Conservation (phyloP, 2,329 filamentous ascomycete genomes). For the Arthrinium puccinioides region DNA sequence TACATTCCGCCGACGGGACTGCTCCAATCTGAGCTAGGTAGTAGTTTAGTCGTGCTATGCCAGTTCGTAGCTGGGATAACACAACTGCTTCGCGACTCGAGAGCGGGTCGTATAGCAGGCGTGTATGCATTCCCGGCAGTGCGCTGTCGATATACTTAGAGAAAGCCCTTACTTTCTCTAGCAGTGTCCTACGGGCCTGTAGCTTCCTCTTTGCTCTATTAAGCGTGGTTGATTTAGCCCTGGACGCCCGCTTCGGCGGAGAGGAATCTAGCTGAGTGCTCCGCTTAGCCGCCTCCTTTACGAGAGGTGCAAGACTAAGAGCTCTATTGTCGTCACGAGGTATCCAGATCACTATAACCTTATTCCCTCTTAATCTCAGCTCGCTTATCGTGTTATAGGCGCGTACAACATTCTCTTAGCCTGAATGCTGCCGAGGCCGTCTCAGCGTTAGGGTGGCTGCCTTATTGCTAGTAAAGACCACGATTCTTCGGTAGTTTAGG, state of each 20-base stretch:
- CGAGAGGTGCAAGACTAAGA: background rate
- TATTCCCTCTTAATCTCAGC: constrained; percentile 2
- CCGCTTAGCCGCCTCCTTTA: constrained; percentile 1
- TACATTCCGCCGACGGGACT: background rate
- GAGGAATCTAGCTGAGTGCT: background rate
- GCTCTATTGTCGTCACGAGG: background rate
- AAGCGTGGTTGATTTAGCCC: constrained; percentile 5
- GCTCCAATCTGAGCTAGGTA: background rate
- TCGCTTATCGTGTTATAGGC: background rate
- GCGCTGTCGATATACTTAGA: background rate
- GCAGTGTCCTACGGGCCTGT: background rate
- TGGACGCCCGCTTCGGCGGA: background rate
- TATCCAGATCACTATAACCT: constrained; percentile 1
- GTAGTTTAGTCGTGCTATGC: background rate
- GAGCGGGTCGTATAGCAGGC: background rate
- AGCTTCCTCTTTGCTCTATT: background rate
- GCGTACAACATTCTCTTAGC: background rate
- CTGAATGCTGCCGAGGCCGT: constrained; percentile 1
- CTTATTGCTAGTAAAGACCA: constrained; percentile 4
- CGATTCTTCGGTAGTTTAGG: background rate
- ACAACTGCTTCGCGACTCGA: background rate
- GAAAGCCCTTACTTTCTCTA: background rate
- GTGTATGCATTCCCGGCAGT: background rate
- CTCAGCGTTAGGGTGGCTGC: background rate
- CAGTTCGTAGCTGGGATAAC: background rate